These are phyloP conservation scores for Tremellales sp. DNA, from an alignment of 1,284 basidiomycete species.

Conservation along the genomic window DNA sequence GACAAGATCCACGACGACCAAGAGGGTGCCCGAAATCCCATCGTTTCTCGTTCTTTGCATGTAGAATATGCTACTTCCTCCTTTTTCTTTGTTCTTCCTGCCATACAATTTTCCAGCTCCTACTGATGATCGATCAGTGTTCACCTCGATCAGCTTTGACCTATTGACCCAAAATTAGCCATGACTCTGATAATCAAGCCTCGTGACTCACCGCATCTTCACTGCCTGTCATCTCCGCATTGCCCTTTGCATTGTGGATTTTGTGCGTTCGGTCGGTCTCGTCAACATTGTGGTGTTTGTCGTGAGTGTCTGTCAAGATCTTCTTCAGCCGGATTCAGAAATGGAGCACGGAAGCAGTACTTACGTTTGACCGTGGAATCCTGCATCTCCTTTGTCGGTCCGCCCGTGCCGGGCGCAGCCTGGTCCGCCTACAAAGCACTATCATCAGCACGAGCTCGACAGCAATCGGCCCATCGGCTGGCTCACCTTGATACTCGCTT, in stretches of 20 bases:
- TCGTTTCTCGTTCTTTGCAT: too few relatives aligned
- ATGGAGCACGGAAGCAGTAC: conserved; percentile 6
- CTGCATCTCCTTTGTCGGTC: conserved; percentile 37
- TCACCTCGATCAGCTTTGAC: conserved; percentile 28
- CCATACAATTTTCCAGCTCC: neutral
- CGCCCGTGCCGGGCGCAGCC: conserved; percentile 23
- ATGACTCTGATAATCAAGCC: neutral
- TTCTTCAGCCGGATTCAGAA: neutral
- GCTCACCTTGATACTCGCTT: conserved; percentile 40
- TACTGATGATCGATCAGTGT: conserved; percentile 3
- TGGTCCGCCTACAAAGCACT: conserved; percentile 29
- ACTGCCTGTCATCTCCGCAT: conserved; percentile 11
- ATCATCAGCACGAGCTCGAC: neutral
- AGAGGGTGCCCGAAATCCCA: too few relatives aligned
- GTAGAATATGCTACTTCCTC: neutral
- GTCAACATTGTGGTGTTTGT: conserved; percentile 29
- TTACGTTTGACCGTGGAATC: conserved; percentile 35
- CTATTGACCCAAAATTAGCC: conserved; percentile 7
- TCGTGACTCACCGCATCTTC: conserved; percentile 23
- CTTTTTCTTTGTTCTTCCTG: neutral
- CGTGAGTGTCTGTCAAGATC: conserved; percentile 23
- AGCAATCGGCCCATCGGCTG: neutral
- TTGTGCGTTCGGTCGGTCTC: conserved; percentile 12
- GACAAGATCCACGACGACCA: too few relatives aligned
- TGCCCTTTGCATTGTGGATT: conserved; percentile 13